Percentiles rank a stretch among this genome's conserved stretches.
These are phyloP conservation scores for Penicillium antarcticum DNA, from an alignment of 495 filamentous ascomycete species.

Conservation along the genomic window DNA sequence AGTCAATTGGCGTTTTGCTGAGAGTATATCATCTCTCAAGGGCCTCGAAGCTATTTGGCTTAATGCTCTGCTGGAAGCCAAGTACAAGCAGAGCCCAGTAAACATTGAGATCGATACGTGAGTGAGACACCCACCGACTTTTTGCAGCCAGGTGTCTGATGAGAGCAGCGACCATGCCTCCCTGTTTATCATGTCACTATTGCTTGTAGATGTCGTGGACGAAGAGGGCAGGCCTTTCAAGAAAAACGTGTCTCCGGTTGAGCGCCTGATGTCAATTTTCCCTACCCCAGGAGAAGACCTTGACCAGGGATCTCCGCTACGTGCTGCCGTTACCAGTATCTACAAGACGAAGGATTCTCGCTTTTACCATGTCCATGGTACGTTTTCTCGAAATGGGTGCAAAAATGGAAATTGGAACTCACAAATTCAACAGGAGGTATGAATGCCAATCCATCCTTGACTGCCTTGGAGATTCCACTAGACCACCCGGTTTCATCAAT, in stretches of 20 bases:
- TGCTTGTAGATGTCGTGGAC: constrained; percentile 10
- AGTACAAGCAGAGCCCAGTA: constrained; percentile 27
- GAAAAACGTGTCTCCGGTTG: not conserved
- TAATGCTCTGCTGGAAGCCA: constrained; percentile 50
- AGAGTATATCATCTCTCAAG: constrained; percentile 56
- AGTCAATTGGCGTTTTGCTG: constrained; percentile 51
- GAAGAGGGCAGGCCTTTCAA: not conserved
- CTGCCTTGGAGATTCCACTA: constrained; percentile 40
- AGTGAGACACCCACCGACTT: constrained; percentile 9
- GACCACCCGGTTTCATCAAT: not conserved
- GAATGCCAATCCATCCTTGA: constrained; percentile 41
- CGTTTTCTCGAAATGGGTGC: not conserved
- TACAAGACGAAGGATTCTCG: constrained; percentile 50
- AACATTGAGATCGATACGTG: constrained; percentile 50
- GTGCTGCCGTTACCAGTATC: constrained; percentile 38
- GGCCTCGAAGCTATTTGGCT: constrained; percentile 55
- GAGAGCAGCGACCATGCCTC: constrained; percentile 26
- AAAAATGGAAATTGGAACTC: no score
- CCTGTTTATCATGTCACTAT: constrained; percentile 35
- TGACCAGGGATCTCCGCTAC: not conserved
- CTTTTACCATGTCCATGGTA: constrained; percentile 52
- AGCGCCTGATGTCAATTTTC: not conserved
- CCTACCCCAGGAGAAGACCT: constrained; percentile 21
- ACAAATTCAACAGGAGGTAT: constrained; percentile 12
- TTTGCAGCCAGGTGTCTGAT: not conserved